These are phyloP conservation scores for Sclerotiophoma versabilis DNA, from an alignment of 2,329 filamentous ascomycete genomes.

Conservation along the genomic window DNA sequence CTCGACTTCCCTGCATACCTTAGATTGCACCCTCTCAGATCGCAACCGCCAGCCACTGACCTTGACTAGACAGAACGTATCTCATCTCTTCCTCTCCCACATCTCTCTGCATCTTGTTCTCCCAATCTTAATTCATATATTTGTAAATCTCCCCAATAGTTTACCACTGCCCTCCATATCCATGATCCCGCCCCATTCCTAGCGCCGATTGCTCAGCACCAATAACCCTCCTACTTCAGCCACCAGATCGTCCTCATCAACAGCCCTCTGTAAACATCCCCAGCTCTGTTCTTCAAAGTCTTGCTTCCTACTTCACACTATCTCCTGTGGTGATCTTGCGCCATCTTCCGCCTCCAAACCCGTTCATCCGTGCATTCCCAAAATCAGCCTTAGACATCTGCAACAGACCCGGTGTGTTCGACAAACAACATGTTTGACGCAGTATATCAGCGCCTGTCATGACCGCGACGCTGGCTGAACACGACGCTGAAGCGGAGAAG, in stretches of 20 bases:
- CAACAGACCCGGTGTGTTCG: background rate
- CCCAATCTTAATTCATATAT: background rate
- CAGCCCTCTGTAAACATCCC: background rate
- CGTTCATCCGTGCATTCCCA: background rate
- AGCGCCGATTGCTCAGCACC: conserved; percentile 31
- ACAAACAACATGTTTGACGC: background rate
- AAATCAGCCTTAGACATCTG: background rate
- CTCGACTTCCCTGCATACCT: background rate
- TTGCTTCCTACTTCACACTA: background rate
- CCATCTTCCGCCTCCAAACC: background rate
- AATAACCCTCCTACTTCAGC: conserved; percentile 6
- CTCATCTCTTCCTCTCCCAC: too few species aligned
- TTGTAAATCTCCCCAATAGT: background rate
- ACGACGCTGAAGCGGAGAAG: background rate
- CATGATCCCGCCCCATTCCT: conserved; percentile 13
- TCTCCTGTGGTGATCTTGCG: background rate
- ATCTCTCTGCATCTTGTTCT: too few species aligned
- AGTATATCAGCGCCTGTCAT: background rate
- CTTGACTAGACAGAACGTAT: background rate
- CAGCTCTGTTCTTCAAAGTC: too few species aligned
- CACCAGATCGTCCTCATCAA: background rate
- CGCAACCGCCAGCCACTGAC: background rate
- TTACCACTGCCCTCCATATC: background rate
- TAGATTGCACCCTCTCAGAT: background rate
- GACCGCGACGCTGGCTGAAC: background rate